Evolutionary conservation across 768 basidiomycete species (phyloP).

Genomic region (Pulveroboletus sp.): DNA sequence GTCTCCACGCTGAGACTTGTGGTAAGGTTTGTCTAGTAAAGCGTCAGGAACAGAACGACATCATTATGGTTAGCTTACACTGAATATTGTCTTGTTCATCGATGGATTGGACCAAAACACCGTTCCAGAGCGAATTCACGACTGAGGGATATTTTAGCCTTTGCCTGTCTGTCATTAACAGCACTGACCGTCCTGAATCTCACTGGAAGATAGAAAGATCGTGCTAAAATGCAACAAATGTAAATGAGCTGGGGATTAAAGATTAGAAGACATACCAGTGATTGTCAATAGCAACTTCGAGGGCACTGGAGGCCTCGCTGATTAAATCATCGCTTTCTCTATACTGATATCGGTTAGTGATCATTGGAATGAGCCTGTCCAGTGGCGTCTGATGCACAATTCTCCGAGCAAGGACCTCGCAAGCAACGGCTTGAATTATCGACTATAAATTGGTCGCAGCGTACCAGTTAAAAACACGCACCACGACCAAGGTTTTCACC

Average conservation of each 20-base stretch:
- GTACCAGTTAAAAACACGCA: slow-evolving; percentile 26
- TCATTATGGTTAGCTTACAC: slow-evolving; percentile 42
- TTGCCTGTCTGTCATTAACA: neutral
- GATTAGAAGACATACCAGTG: slow-evolving; percentile 56
- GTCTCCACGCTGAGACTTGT: slow-evolving; percentile 45
- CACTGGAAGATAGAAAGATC: slow-evolving; percentile 80
- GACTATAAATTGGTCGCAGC: neutral
- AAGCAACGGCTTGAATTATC: slow-evolving; percentile 57
- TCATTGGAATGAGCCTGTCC: slow-evolving; percentile 62
- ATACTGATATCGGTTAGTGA: slow-evolving; percentile 76
- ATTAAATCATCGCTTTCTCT: slow-evolving; percentile 69
- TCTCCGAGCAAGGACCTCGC: slow-evolving; percentile 78
- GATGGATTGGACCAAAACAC: slow-evolving; percentile 75
- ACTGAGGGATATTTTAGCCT: slow-evolving; percentile 42
- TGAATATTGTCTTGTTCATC: slow-evolving; percentile 74
- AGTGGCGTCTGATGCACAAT: slow-evolving; percentile 67
- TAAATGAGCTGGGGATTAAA: neutral
- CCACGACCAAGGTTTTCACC: slow-evolving; percentile 83
- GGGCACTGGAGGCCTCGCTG: slow-evolving; percentile 69
- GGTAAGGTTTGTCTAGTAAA: slow-evolving; percentile 61
- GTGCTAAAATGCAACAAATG: slow-evolving; percentile 39
- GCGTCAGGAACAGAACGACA: slow-evolving; percentile 3
- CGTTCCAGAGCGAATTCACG: slow-evolving; percentile 77
- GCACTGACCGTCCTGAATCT: slow-evolving; percentile 71
- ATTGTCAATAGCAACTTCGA: slow-evolving; percentile 91